Evolutionary conservation across 768 basidiomycete species (phyloP).

Genomic region (Jaapia argillacea): DNA sequence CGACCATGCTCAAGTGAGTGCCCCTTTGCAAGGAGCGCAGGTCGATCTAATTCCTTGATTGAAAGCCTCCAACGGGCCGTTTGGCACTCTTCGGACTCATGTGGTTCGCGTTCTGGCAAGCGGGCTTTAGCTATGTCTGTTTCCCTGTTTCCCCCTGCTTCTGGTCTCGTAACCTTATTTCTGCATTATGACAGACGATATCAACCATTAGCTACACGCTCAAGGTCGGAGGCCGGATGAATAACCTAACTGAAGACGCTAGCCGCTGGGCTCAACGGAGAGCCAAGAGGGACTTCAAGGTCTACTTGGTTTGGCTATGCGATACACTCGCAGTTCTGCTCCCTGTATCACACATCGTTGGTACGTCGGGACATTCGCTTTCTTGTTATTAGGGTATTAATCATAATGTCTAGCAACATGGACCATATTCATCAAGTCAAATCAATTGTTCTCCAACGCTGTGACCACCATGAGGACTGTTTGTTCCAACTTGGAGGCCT

Average conservation of each 20-base stretch:
- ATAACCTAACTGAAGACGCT: neutral
- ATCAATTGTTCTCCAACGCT: neutral
- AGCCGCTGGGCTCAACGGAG: neutral
- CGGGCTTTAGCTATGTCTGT: neutral
- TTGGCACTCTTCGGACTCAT: neutral
- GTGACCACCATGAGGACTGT: neutral
- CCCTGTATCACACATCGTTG: neutral
- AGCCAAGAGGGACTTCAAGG: neutral
- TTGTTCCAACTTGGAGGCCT: neutral
- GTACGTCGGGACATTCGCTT: too few species aligned
- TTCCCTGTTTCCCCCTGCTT: too few species aligned
- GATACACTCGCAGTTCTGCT: neutral
- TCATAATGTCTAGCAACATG: neutral
- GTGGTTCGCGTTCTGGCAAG: neutral
- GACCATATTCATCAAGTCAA: neutral
- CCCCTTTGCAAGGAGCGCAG: neutral
- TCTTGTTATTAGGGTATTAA: too few species aligned
- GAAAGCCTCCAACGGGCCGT: neutral
- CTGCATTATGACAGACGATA: neutral
- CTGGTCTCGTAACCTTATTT: too few species aligned
- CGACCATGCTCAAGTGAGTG: neutral
- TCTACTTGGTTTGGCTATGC: neutral
- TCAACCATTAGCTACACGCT: neutral
- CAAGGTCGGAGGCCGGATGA: neutral
- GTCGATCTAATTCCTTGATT: neutral